phyloP scores from a whole-genome alignment of 768 basidiomycete species.

The Cyclocybe cylindracea region DNA sequence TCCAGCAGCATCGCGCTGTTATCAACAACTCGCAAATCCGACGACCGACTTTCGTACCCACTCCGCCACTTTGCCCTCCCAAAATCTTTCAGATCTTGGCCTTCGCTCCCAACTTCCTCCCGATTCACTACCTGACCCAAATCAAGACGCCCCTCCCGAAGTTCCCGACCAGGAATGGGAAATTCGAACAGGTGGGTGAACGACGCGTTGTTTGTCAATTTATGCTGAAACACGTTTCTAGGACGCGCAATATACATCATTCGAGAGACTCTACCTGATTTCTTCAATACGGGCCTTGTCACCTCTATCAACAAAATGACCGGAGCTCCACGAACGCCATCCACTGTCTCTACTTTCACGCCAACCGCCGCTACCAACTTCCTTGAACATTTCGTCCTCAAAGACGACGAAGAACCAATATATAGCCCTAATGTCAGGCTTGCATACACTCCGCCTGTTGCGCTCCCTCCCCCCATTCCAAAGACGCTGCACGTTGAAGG shows the following conservation, averaged over 20 bases:
- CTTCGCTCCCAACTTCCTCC: constrained; percentile 35
- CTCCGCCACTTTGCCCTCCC: constrained; percentile 6
- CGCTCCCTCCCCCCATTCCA: constrained; percentile 70
- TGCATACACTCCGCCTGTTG: constrained; percentile 67
- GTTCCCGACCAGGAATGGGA: constrained; percentile 79
- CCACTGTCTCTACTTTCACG: constrained; percentile 13
- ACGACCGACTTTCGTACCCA: neutral
- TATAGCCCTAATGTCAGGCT: constrained; percentile 68
- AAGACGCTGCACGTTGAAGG: constrained; percentile 72
- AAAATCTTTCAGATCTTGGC: constrained; percentile 30
- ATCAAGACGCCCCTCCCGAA: constrained; percentile 24
- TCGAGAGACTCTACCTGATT: constrained; percentile 68
- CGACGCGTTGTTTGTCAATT: neutral
- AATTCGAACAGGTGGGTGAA: constrained; percentile 62
- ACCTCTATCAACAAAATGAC: constrained; percentile 51
- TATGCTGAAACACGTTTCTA: constrained; percentile 24
- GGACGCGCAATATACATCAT: constrained; percentile 73
- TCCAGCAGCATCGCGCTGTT: constrained; percentile 2
- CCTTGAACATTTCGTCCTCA: constrained; percentile 24
- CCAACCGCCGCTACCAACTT: constrained; percentile 30
- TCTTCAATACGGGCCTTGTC: constrained; percentile 69
- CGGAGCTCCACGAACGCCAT: constrained; percentile 32
- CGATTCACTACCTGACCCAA: constrained; percentile 30
- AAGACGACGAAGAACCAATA: constrained; percentile 44
- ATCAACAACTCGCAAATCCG: constrained; percentile 1